A percentile compares a stretch with the other conserved stretches of the same genome.
These are phyloP conservation scores for Yarrowia bubula DNA, from an alignment of 805 yeast genomes.

Conservation along the genomic window DNA sequence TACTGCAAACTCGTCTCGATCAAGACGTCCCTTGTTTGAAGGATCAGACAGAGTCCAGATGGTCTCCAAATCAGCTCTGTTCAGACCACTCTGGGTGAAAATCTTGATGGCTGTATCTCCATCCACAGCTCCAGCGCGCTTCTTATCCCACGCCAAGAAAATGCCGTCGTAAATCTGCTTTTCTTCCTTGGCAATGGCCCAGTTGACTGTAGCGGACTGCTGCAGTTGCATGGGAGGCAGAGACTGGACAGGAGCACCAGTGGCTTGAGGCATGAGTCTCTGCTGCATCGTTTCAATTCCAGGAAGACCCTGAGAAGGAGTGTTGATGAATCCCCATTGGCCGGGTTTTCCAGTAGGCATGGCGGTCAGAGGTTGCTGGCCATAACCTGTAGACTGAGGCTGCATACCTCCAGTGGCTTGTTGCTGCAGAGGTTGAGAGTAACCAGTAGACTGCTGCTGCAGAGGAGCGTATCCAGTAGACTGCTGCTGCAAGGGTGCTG, in stretches of 20 bases:
- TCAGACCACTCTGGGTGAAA: slow-evolving; percentile 86
- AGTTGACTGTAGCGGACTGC: slow-evolving; percentile 57
- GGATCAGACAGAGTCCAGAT: slow-evolving; percentile 90
- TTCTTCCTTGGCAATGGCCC: slow-evolving; percentile 87
- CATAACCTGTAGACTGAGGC: slow-evolving; percentile 37
- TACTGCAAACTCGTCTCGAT: slow-evolving; percentile 87
- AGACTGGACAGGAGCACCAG: slow-evolving; percentile 36
- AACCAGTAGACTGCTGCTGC: slow-evolving; percentile 37
- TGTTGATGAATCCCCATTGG: slow-evolving; percentile 73
- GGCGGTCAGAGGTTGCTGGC: slow-evolving; percentile 36
- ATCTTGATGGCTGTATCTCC: slow-evolving; percentile 82
- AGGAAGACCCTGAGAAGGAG: slow-evolving; percentile 68
- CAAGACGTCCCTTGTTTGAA: slow-evolving; percentile 76
- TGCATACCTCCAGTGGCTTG: slow-evolving; percentile 42
- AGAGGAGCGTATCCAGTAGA: slow-evolving; percentile 48
- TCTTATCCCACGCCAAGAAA: slow-evolving; percentile 81
- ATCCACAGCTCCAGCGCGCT: slow-evolving; percentile 63
- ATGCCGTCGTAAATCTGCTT: slow-evolving; percentile 82
- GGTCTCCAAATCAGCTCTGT: slow-evolving; percentile 78
- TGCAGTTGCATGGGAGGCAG: slow-evolving; percentile 39
- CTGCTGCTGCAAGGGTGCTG: slow-evolving; percentile 42
- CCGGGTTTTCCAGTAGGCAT: slow-evolving; percentile 67
- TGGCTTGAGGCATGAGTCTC: slow-evolving; percentile 60
- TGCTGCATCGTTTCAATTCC: slow-evolving; percentile 64
- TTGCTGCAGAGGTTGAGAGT: slow-evolving; percentile 29